These are phyloP conservation scores for Calonectria hongkongensis DNA, from an alignment of 2,329 filamentous ascomycete genomes.

Conservation along the genomic window DNA sequence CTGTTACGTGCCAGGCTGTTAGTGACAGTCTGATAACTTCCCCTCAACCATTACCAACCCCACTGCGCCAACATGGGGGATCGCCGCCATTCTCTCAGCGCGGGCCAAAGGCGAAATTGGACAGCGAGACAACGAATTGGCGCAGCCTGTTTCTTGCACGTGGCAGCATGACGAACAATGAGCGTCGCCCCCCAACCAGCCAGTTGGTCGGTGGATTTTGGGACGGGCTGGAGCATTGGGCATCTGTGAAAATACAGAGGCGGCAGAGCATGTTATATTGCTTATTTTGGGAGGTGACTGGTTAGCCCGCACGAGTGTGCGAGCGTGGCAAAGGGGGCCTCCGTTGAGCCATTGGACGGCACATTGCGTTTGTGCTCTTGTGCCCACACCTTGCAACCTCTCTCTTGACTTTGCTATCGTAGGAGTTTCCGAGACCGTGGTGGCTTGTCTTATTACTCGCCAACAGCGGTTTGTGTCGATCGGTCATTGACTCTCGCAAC, in stretches of 20 bases:
- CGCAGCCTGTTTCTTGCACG: constrained; percentile 25
- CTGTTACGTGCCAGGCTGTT: constrained; percentile 36
- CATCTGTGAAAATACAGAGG: neutral
- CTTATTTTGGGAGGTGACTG: constrained; percentile 6
- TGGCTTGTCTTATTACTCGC: constrained; percentile 8
- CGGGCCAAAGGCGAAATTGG: neutral
- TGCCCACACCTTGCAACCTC: neutral
- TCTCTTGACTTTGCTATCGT: neutral
- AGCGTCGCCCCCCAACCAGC: neutral
- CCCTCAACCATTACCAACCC: constrained; percentile 17
- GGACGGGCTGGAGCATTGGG: constrained; percentile 13
- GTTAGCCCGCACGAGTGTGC: neutral
- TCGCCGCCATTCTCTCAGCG: constrained; percentile 5
- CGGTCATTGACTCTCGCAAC: constrained; percentile 7
- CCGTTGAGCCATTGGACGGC: neutral
- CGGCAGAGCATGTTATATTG: neutral
- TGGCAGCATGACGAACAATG: constrained; percentile 19
- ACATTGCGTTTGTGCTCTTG: neutral
- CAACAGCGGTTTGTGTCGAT: constrained; percentile 9
- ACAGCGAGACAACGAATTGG: constrained; percentile 13
- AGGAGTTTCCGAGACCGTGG: constrained; percentile 3
- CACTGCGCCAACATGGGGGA: constrained; percentile 17
- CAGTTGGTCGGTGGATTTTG: constrained; percentile 19
- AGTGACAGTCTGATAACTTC: constrained; percentile 23
- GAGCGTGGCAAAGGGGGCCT: neutral